phyloP scores from a whole-genome alignment of 2,329 filamentous ascomycete genomes.

The Diaporthe aspalathi region DNA sequence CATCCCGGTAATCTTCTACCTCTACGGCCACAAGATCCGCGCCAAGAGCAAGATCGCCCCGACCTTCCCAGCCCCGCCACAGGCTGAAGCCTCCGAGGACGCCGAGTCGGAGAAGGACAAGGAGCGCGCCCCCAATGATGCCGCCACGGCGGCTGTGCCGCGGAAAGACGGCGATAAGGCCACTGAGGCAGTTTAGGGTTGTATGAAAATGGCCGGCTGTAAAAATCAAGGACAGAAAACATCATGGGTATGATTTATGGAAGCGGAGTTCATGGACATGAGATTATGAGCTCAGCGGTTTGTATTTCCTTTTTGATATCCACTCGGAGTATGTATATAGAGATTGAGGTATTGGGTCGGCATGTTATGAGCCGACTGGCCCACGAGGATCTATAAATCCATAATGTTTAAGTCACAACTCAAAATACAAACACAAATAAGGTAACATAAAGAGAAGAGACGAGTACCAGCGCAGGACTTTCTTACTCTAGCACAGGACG shows the following conservation, averaged over 20 bases:
- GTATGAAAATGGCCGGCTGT: background rate
- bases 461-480: too few species aligned
- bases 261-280: background rate
- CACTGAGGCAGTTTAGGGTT: constrained; percentile 40
- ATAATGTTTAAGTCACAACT: constrained; percentile 16
- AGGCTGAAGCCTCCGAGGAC: background rate
- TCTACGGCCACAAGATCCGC: constrained; percentile 69
- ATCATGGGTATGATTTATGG: background rate
- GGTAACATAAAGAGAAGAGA: background rate
- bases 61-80: constrained; percentile 48
- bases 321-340: constrained; percentile 12
- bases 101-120: constrained; percentile 30
- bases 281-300: constrained; percentile 26
- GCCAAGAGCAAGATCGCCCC: constrained; percentile 67
- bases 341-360: background rate
- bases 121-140: constrained; percentile 31
- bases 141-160: constrained; percentile 38
- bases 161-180: constrained; percentile 42
- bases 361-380: background rate
- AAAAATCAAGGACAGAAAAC: background rate
- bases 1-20: constrained; percentile 72
- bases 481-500: background rate
- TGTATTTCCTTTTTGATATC: constrained; percentile 30
- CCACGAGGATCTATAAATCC: constrained; percentile 19
- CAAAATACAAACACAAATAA: background rate